A percentile compares a stretch with the other conserved stretches of the same genome.
phyloP scores from a whole-genome alignment of 2,329 filamentous ascomycete genomes.

The Aspergillus pseudoglaucus region DNA sequence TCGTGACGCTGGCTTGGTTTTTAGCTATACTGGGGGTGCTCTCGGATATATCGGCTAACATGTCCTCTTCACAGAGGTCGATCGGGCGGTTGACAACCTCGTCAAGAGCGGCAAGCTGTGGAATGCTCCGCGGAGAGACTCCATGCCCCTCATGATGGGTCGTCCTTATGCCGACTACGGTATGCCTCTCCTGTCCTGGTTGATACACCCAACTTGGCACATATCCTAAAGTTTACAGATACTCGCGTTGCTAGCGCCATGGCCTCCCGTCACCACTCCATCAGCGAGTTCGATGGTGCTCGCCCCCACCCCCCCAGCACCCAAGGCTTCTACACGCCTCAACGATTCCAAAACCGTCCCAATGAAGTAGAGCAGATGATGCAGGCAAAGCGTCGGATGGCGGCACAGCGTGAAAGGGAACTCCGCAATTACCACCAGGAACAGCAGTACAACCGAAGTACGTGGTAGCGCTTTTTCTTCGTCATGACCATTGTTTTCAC shows the following conservation, averaged over 20 bases:
- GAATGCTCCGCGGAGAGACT: conserved; percentile 69
- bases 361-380: conserved; percentile 97
- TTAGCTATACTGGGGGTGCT: no score
- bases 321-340: conserved; percentile 89
- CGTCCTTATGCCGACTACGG: conserved; percentile 55
- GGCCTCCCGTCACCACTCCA: conserved; percentile 71
- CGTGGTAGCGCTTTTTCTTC: conserved; percentile 37
- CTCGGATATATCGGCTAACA: no score
- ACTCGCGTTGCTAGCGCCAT: conserved; percentile 59
- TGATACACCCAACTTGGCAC: not conserved
- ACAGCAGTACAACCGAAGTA: conserved; percentile 99
- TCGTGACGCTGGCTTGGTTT: no score
- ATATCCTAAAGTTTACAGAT: conserved; percentile 45
- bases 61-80: conserved; percentile 64
- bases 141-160: conserved; percentile 58
- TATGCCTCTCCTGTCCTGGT: conserved; percentile 40
- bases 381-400: conserved; percentile 98
- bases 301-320: conserved; percentile 72
- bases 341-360: conserved; percentile 81
- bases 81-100: conserved; percentile 90
- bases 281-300: conserved; percentile 74
- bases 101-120: conserved; percentile 96
- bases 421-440: conserved; percentile 99
- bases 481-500: conserved; percentile 17
- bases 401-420: conserved; percentile 96